phyloP scores from a whole-genome alignment of 192 early-diverging fungal genomes.

The Dissophora ornata region DNA sequence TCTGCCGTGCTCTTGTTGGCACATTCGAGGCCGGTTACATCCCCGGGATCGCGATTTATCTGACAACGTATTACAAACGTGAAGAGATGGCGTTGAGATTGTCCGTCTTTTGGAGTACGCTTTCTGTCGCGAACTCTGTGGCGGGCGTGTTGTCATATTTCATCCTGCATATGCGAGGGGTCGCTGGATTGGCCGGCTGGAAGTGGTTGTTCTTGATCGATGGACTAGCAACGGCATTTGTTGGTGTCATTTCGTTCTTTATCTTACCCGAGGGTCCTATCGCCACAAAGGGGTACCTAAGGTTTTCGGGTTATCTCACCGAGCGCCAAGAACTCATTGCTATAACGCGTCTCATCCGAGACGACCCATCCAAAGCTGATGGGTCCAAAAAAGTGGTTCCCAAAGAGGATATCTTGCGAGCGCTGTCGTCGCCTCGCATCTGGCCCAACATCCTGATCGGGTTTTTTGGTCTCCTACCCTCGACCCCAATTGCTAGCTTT shows the following conservation, averaged over 20 bases:
- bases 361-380: conserved; percentile 66
- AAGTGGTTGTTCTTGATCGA: conserved; percentile 76
- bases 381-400: conserved; percentile 51
- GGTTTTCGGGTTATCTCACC: conserved; percentile 58
- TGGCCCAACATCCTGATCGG: conserved; percentile 58
- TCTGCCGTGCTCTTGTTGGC: conserved; percentile 62
- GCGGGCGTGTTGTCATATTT: conserved; percentile 67
- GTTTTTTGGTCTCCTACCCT: conserved; percentile 50
- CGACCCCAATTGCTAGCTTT: conserved; percentile 38
- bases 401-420: conserved; percentile 34
- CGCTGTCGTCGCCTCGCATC: conserved; percentile 21
- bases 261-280: conserved; percentile 65
- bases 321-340: conserved; percentile 68
- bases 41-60: conserved; percentile 60
- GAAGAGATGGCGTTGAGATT: conserved; percentile 61
- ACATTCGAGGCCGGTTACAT: conserved; percentile 66
- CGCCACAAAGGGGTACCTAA: conserved; percentile 40
- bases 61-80: conserved; percentile 65
- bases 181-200: conserved; percentile 69
- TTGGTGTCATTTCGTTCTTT: conserved; percentile 65
- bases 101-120: conserved; percentile 62
- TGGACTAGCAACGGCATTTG: conserved; percentile 63
- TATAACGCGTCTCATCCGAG: conserved; percentile 68
- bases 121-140: conserved; percentile 63
- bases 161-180: conserved; percentile 65